A percentile compares a stretch with the other conserved stretches of the same genome.
Conservation (phyloP, 2,329 filamentous ascomycete species). For the Emmonsiellopsis sp. region DNA sequence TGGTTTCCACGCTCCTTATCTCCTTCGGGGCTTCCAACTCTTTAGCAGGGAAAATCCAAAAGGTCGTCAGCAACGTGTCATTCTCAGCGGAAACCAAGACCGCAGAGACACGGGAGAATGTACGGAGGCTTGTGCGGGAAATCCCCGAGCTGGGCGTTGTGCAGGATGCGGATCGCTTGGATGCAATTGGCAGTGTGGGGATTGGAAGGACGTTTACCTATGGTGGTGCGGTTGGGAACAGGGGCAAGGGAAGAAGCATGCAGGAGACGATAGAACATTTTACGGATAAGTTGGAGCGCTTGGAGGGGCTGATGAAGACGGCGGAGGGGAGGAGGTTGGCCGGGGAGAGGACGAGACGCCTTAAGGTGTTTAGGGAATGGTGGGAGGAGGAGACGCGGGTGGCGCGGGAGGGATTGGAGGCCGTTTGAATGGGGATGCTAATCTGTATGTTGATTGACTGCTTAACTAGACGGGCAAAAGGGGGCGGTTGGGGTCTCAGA, state of each 20-base stretch:
- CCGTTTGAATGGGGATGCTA: background rate
- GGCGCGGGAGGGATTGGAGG: constrained; percentile 2
- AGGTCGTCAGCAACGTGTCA: constrained; percentile 67
- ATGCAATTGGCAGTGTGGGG: constrained; percentile 79
- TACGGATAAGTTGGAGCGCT: constrained; percentile 60
- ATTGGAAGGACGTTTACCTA: constrained; percentile 71
- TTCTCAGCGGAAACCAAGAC: constrained; percentile 64
- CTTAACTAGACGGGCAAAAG: background rate
- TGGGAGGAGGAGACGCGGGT: constrained; percentile 44
- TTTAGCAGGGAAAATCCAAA: constrained; percentile 61
- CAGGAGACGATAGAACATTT: constrained; percentile 60
- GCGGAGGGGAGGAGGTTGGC: constrained; percentile 43
- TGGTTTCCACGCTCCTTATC: constrained; percentile 19
- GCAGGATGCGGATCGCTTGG: constrained; percentile 86
- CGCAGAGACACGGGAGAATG: constrained; percentile 47
- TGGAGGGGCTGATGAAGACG: constrained; percentile 59
- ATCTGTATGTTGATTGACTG: too few species aligned
- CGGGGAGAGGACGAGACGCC: constrained; percentile 38
- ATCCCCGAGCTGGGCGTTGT: constrained; percentile 73
- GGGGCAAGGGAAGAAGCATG: constrained; percentile 15
- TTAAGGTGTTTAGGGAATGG: constrained; percentile 44
- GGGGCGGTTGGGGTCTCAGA: background rate
- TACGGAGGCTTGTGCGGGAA: constrained; percentile 47
- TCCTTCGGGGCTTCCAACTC: constrained; percentile 42
- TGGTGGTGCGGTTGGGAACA: constrained; percentile 50